These are phyloP conservation scores for Calonectria hongkongensis DNA, from an alignment of 2,329 filamentous ascomycete genomes.

Conservation along the genomic window DNA sequence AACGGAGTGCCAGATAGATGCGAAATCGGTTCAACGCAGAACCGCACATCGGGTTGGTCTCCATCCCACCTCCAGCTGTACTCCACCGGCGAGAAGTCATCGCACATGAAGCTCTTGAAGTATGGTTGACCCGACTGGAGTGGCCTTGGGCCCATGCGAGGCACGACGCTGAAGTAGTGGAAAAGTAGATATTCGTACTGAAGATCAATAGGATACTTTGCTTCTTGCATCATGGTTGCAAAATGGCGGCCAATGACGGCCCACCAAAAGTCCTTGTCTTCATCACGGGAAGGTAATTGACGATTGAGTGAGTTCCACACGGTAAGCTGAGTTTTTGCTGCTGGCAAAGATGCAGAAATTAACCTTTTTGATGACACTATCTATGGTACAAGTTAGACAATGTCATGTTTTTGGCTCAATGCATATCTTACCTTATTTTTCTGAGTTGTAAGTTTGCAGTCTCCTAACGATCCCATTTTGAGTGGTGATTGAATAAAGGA, in stretches of 20 bases:
- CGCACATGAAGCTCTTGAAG: slow-evolving; percentile 13
- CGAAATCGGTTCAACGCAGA: neutral
- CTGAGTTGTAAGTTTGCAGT: neutral
- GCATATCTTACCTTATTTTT: neutral
- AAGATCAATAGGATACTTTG: neutral
- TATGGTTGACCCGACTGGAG: neutral
- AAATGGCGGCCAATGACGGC: slow-evolving; percentile 6
- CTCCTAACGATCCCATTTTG: neutral
- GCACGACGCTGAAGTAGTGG: neutral
- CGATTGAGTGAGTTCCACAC: neutral
- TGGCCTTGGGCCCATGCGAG: neutral
- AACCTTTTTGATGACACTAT: neutral
- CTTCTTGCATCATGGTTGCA: slow-evolving; percentile 10
- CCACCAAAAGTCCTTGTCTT: slow-evolving; percentile 1
- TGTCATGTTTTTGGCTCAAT: neutral
- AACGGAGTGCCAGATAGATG: neutral
- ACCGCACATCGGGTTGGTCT: neutral
- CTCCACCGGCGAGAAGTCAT: neutral
- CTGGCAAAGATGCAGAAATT: neutral
- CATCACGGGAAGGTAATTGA: neutral
- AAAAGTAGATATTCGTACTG: slow-evolving; percentile 3
- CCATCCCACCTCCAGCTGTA: slow-evolving; percentile 15
- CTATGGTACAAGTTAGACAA: neutral
- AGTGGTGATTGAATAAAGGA: neutral
- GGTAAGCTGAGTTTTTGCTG: neutral